Conservation (phyloP, 2,329 filamentous ascomycete genomes). For the Curvularia verruculosa region DNA sequence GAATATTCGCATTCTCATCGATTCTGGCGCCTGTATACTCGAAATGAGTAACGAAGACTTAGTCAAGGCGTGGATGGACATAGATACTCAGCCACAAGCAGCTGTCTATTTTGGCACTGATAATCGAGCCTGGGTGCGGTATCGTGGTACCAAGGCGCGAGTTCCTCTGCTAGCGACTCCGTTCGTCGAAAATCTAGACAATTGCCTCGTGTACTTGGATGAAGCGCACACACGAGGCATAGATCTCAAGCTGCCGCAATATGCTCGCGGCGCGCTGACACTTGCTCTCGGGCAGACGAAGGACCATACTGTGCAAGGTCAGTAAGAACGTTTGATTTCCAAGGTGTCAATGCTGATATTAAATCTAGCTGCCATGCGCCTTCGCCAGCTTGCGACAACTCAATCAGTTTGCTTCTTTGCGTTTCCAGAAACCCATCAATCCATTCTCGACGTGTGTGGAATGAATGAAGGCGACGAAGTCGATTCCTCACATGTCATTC, state of each 20-base stretch:
- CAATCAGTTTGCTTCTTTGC: conserved; percentile 61
- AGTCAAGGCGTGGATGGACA: conserved; percentile 57
- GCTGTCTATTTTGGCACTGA: conserved; percentile 62
- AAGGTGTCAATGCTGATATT: conserved; percentile 8
- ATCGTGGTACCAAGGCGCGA: conserved; percentile 51
- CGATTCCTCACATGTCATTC: conserved; percentile 59
- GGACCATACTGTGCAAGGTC: conserved; percentile 70
- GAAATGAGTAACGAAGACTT: conserved; percentile 60
- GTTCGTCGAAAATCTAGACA: conserved; percentile 61
- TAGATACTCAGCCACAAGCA: conserved; percentile 40
- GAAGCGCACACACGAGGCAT: conserved; percentile 73
- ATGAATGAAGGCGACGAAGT: conserved; percentile 28
- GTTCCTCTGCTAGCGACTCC: conserved; percentile 64
- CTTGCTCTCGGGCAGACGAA: conserved; percentile 70
- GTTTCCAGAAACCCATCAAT: conserved; percentile 65
- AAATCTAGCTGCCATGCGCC: conserved; percentile 64
- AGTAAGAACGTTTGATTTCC: conserved; percentile 7
- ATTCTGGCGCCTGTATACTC: conserved; percentile 73
- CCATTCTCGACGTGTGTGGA: conserved; percentile 60
- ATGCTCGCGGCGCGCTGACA: conserved; percentile 70
- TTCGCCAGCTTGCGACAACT: conserved; percentile 61
- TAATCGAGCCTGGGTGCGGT: conserved; percentile 62
- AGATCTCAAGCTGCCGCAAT: conserved; percentile 65
- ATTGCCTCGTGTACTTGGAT: conserved; percentile 71
- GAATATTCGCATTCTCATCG: conserved; percentile 64